Conservation (phyloP, 2,329 filamentous ascomycete species). For the Fusarium nelsonii region DNA sequence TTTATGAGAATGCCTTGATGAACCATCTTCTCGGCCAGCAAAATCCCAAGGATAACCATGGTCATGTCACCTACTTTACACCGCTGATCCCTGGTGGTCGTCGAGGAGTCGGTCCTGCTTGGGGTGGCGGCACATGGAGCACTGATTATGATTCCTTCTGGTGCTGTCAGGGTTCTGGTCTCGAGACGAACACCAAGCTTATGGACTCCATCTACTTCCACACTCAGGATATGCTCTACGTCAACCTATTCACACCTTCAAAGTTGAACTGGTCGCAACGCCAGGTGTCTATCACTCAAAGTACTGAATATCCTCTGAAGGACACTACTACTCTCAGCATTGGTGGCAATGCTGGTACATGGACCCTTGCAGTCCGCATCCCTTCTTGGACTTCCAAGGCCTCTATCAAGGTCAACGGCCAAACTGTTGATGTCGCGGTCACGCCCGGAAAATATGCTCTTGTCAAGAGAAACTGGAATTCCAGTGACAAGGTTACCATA, state of each 20-base stretch:
- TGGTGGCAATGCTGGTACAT: conserved; percentile 51
- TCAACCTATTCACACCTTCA: conserved; percentile 64
- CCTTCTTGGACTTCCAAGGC: conserved; percentile 60
- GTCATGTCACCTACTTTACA: conserved; percentile 67
- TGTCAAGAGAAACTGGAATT: conserved; percentile 57
- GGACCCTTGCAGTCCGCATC: conserved; percentile 59
- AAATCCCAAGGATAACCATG: conserved; percentile 58
- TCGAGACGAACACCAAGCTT: conserved; percentile 67
- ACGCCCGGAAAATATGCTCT: conserved; percentile 57
- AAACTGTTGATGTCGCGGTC: conserved; percentile 42
- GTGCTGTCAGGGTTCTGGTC: conserved; percentile 65
- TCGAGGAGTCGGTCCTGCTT: conserved; percentile 64
- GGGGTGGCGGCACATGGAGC: conserved; percentile 67
- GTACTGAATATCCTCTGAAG: conserved; percentile 57
- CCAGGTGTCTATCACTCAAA: conserved; percentile 57
- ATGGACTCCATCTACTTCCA: conserved; percentile 66
- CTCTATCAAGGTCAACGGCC: conserved; percentile 58
- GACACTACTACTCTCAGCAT: conserved; percentile 58
- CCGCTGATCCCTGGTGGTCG: conserved; percentile 61
- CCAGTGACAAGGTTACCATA: conserved; percentile 58
- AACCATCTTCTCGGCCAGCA: conserved; percentile 66
- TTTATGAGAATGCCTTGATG: conserved; percentile 63
- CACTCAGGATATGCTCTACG: conserved; percentile 57
- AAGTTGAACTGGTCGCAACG: conserved; percentile 58
- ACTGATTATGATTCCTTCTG: conserved; percentile 66